Percentiles rank a stretch among this genome's conserved stretches.
These are phyloP conservation scores for Suillus subluteus DNA, from an alignment of 768 basidiomycete species.

Conservation along the genomic window DNA sequence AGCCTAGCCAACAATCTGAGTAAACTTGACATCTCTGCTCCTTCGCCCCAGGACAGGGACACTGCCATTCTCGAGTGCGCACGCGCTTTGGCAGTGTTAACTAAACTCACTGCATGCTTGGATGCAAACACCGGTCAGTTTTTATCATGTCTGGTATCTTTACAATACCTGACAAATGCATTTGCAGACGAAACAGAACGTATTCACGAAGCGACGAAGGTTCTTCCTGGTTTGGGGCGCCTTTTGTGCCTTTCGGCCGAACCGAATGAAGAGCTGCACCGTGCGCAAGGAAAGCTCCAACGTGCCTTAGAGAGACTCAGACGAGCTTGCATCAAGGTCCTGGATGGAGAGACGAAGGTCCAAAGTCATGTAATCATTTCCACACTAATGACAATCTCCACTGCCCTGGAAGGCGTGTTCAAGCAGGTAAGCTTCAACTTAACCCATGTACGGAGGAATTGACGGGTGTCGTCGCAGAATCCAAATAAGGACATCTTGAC, in stretches of 20 bases:
- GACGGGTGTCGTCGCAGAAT: conserved; percentile 17
- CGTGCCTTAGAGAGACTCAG: conserved; percentile 64
- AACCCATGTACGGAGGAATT: not conserved
- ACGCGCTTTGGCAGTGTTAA: conserved; percentile 45
- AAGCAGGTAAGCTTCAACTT: conserved; percentile 29
- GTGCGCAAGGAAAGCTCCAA: conserved; percentile 55
- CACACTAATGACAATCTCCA: conserved; percentile 42
- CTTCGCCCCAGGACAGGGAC: conserved; percentile 12
- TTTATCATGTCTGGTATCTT: not conserved
- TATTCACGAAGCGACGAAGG: conserved; percentile 20
- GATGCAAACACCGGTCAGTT: conserved; percentile 12
- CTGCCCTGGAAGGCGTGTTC: conserved; percentile 35
- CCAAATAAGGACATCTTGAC: conserved; percentile 41
- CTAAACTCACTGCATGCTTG: conserved; percentile 46
- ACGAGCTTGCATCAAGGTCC: conserved; percentile 47
- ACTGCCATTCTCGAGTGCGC: conserved; percentile 39
- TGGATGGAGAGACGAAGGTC: conserved; percentile 40
- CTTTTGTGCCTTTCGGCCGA: conserved; percentile 12
- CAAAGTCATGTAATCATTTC: conserved; percentile 19
- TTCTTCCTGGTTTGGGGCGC: conserved; percentile 24
- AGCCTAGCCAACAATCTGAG: conserved; percentile 20
- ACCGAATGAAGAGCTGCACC: conserved; percentile 39
- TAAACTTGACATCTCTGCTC: conserved; percentile 16
- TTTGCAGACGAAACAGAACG: conserved; percentile 19
- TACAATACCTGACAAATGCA: not conserved